A percentile compares a stretch with the other conserved stretches of the same genome.
phyloP scores from a whole-genome alignment of 176 grass and related monocot genomes.

The Oropetium thomaeum region DNA sequence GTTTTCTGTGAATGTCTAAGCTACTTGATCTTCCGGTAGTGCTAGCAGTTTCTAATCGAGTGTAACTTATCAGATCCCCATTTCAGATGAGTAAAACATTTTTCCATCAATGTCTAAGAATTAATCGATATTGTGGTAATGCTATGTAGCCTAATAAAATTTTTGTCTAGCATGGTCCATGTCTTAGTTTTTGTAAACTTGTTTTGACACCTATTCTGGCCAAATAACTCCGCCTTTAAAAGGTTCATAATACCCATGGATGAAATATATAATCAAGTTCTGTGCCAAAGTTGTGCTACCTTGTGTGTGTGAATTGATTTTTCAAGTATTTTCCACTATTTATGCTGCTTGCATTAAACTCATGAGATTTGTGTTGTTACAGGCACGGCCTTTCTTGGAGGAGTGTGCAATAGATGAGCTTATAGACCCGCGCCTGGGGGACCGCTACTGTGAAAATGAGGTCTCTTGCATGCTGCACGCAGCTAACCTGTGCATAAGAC shows the following conservation, averaged over 20 bases:
- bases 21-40: background rate
- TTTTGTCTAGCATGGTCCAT: background rate
- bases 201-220: background rate
- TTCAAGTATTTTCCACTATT: background rate
- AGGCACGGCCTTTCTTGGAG: slow-evolving; percentile 85
- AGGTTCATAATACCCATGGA: background rate
- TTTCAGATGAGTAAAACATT: background rate
- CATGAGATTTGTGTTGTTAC: slow-evolving; percentile 3
- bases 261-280: background rate
- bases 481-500: slow-evolving; percentile 80
- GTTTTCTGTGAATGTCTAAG: background rate
- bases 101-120: slow-evolving; percentile 2
- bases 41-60: slow-evolving; percentile 70
- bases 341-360: slow-evolving; percentile 2
- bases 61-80: slow-evolving; percentile 18
- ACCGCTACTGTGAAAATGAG: slow-evolving; percentile 64
- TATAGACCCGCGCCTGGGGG: slow-evolving; percentile 74
- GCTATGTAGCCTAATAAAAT: background rate
- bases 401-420: slow-evolving; percentile 53
- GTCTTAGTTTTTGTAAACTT: background rate
- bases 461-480: slow-evolving; percentile 87
- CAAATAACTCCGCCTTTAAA: background rate
- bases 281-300: background rate
- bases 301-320: background rate
- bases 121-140: background rate